Conservation (phyloP, 352 stramenopile genomes). For the Pythium periplocum region DNA sequence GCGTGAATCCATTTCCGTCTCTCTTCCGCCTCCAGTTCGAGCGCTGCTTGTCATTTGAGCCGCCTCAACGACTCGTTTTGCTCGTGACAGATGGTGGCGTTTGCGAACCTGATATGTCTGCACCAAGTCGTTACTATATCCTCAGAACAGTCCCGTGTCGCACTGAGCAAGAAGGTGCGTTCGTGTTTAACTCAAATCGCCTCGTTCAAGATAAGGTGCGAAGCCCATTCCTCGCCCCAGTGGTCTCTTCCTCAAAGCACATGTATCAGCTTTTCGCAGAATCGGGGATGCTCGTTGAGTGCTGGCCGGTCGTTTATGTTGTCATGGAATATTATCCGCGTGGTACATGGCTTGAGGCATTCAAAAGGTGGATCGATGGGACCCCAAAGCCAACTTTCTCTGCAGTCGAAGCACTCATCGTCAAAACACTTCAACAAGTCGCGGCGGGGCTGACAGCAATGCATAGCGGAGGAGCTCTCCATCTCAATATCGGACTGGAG, state of each 20-base stretch:
- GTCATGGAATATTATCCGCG: conserved; percentile 32
- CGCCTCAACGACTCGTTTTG: conserved; percentile 37
- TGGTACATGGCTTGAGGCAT: conserved; percentile 33
- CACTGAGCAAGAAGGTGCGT: conserved; percentile 31
- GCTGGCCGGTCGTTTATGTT: conserved; percentile 55
- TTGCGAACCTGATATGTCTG: not conserved
- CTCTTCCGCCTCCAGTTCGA: conserved; percentile 46
- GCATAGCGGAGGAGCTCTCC: conserved; percentile 42
- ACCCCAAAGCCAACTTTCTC: conserved; percentile 9
- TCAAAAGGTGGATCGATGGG: conserved; percentile 10
- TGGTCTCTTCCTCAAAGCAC: conserved; percentile 33
- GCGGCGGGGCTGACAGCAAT: conserved; percentile 42
- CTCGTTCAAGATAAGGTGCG: conserved; percentile 27
- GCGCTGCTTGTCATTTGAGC: conserved; percentile 29
- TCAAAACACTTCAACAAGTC: conserved; percentile 37
- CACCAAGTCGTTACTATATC: conserved; percentile 18
- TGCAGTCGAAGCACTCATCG: conserved; percentile 26
- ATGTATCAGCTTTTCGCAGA: conserved; percentile 61
- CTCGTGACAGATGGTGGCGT: conserved; percentile 20
- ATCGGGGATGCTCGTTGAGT: conserved; percentile 52
- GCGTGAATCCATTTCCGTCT: conserved; percentile 39
- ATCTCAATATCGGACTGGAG: conserved; percentile 51
- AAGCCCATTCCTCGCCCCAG: conserved; percentile 32
- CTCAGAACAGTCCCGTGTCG: conserved; percentile 45
- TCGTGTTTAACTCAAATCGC: conserved; percentile 27